A percentile compares a stretch with the other conserved stretches of the same genome.
These are phyloP conservation scores for Meira miltonrushii DNA, from an alignment of 1,284 basidiomycete species.

Conservation along the genomic window DNA sequence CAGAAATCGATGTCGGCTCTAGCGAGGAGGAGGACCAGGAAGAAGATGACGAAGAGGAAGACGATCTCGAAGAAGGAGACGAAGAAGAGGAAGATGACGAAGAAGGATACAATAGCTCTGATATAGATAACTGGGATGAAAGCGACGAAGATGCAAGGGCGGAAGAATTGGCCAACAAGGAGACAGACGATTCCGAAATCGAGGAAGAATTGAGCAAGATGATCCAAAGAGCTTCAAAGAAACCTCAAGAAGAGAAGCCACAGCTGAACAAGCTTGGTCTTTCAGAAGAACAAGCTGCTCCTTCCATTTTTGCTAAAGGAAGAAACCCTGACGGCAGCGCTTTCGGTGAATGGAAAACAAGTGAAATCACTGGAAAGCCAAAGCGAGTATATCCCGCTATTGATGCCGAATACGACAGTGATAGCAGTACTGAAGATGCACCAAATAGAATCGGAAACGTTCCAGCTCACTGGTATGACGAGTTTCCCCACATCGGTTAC, in stretches of 20 bases:
- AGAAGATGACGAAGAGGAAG: slow-evolving; percentile 33
- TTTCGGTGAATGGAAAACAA: slow-evolving; percentile 58
- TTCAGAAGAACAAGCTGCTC: slow-evolving; percentile 44
- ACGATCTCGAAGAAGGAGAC: slow-evolving; percentile 17
- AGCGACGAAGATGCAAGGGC: slow-evolving; percentile 28
- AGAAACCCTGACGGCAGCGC: slow-evolving; percentile 52
- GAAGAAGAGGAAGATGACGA: slow-evolving; percentile 26
- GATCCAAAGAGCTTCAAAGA: slow-evolving; percentile 49
- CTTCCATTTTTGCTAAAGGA: slow-evolving; percentile 64
- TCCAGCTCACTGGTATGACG: slow-evolving; percentile 98
- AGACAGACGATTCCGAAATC: slow-evolving; percentile 39
- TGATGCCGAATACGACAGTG: slow-evolving; percentile 91
- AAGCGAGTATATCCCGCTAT: slow-evolving; percentile 86
- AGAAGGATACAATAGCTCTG: slow-evolving; percentile 53
- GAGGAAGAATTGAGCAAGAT: slow-evolving; percentile 41
- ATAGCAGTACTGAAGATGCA: slow-evolving; percentile 91
- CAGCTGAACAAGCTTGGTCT: slow-evolving; percentile 47
- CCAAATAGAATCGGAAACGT: slow-evolving; percentile 92
- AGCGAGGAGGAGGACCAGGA: slow-evolving; percentile 44
- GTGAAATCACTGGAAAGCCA: slow-evolving; percentile 76
- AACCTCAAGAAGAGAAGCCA: slow-evolving; percentile 52
- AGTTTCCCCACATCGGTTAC: slow-evolving; percentile 98
- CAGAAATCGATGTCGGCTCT: slow-evolving; percentile 55
- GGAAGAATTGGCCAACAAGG: slow-evolving; percentile 19
- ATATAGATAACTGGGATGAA: slow-evolving; percentile 41